Base-by-base conservation (phyloP, 2,329 filamentous ascomycete genomes). In the Fusarium acutatum region DNA sequence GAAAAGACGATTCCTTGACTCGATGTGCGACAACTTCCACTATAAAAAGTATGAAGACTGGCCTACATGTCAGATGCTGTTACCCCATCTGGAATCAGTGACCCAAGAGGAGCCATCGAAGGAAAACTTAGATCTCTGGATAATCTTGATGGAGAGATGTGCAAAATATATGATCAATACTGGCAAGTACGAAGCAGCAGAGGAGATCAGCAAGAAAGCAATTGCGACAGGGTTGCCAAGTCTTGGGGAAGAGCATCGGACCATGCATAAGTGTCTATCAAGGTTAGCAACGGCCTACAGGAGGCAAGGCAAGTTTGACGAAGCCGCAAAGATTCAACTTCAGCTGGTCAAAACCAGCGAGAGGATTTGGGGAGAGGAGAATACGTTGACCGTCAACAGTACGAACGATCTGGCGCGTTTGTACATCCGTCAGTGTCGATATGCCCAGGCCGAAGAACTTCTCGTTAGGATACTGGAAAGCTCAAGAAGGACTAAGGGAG, bases 251-350 rank as follows among this genome's bases (percentile, higher is more conserved):
- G 28, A n/a, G 3, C 4, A 30, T 20, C 3, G 3, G 1, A 28
- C 18, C 4, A 28, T 46, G 4, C 8, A 5, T 2, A 1, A 0
- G 0, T 46, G 43, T 7, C 20, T 5, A 18, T n/a, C n/a, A n/a
- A n/a, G n/a, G 12, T 20, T 46, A 12, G 14, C 15, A 13, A 6
- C 2, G 2, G 20, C 46, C 5, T 49, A 49, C 12, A n/a, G 5
- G 10, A 17, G 20, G 5, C 46, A 30, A n/a, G 0, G 1, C 0
- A 30, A n/a, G 28, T 7, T 4, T 4, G 5, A 1, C 3, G 10
- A 49, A 9, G 28, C 28, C 2, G 46, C 7, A 49, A n/a, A 3
- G 5, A 26, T 44, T 7, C 0, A 3, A 0, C 17, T 20, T 20
- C 18, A 26, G 18, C 24, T 46, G 0, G 18, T 28, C 5, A 1